These are phyloP conservation scores for Neonectria magnoliae DNA, from an alignment of 2,329 filamentous ascomycete genomes.

Conservation along the genomic window DNA sequence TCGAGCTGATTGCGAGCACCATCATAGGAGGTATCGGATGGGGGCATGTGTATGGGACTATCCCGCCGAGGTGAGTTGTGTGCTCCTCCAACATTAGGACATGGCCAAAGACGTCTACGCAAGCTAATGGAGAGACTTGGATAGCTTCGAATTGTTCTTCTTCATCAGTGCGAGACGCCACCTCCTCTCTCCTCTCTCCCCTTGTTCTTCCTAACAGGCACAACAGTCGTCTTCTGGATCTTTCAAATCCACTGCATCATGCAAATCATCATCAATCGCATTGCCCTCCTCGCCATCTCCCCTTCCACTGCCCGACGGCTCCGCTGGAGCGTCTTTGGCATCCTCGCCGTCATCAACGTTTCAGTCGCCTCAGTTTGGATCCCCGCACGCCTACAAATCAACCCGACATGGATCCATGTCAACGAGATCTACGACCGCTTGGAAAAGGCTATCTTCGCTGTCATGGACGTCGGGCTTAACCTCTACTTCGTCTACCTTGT, in stretches of 20 bases:
- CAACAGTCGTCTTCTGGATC: slow-evolving; percentile 43
- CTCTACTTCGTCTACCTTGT: slow-evolving; percentile 58
- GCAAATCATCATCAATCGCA: slow-evolving; percentile 63
- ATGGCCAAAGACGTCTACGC: not conserved
- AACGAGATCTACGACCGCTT: slow-evolving; percentile 61
- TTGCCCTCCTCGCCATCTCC: slow-evolving; percentile 56
- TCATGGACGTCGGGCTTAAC: slow-evolving; percentile 58
- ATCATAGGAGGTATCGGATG: slow-evolving; percentile 49
- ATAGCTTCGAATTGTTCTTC: slow-evolving; percentile 45
- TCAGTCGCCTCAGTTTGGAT: slow-evolving; percentile 63
- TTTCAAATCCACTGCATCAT: slow-evolving; percentile 56
- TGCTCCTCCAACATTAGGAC: not conserved
- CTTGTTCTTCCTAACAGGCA: slow-evolving; percentile 21
- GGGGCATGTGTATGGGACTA: slow-evolving; percentile 47
- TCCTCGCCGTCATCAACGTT: slow-evolving; percentile 58
- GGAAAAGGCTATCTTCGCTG: slow-evolving; percentile 58
- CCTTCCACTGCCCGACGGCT: slow-evolving; percentile 48
- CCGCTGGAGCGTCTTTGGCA: slow-evolving; percentile 54
- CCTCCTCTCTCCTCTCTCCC: not conserved
- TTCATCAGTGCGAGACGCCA: slow-evolving; percentile 29
- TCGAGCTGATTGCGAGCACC: slow-evolving; percentile 48
- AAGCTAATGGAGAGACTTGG: slow-evolving; percentile 13
- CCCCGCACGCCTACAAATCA: slow-evolving; percentile 55
- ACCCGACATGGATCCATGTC: slow-evolving; percentile 50
- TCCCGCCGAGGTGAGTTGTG: slow-evolving; percentile 39